These are phyloP conservation scores for Neonectria ditissima DNA, from an alignment of 2,329 filamentous ascomycete genomes.

Conservation along the genomic window DNA sequence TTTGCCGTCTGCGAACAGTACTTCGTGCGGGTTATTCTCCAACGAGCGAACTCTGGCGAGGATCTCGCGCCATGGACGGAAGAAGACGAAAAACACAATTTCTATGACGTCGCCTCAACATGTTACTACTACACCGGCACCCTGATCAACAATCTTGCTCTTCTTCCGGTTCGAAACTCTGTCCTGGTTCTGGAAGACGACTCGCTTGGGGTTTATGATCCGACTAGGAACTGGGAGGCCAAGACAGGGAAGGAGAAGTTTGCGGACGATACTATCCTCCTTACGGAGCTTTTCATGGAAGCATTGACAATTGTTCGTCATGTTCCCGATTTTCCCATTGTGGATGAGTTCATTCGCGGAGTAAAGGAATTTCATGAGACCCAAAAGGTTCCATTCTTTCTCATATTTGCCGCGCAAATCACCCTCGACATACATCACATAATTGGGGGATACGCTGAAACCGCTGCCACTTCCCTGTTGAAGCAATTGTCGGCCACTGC, in stretches of 20 bases:
- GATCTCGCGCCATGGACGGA: constrained; percentile 51
- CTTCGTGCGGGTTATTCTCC: not conserved
- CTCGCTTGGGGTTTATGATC: constrained; percentile 43
- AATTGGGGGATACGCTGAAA: constrained; percentile 36
- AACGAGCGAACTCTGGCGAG: constrained; percentile 43
- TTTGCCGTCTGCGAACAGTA: not conserved
- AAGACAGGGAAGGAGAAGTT: constrained; percentile 49
- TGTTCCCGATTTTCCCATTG: constrained; percentile 42
- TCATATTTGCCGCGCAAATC: constrained; percentile 55
- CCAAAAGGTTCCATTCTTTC: constrained; percentile 48
- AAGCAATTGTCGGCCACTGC: constrained; percentile 29
- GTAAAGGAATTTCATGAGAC: constrained; percentile 50
- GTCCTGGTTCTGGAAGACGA: constrained; percentile 49
- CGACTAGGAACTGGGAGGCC: constrained; percentile 34
- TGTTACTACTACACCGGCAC: constrained; percentile 33
- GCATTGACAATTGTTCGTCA: constrained; percentile 39
- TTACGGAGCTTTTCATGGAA: constrained; percentile 51
- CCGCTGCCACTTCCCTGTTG: constrained; percentile 32
- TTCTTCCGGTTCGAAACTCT: constrained; percentile 19
- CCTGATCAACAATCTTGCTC: constrained; percentile 11
- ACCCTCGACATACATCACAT: constrained; percentile 56
- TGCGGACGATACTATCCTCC: constrained; percentile 50
- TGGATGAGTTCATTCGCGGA: constrained; percentile 50
- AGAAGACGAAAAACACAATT: not conserved
- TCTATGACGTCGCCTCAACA: constrained; percentile 44